Conservation (phyloP, 2,329 filamentous ascomycete species). For the Arachnomyces sp. region DNA sequence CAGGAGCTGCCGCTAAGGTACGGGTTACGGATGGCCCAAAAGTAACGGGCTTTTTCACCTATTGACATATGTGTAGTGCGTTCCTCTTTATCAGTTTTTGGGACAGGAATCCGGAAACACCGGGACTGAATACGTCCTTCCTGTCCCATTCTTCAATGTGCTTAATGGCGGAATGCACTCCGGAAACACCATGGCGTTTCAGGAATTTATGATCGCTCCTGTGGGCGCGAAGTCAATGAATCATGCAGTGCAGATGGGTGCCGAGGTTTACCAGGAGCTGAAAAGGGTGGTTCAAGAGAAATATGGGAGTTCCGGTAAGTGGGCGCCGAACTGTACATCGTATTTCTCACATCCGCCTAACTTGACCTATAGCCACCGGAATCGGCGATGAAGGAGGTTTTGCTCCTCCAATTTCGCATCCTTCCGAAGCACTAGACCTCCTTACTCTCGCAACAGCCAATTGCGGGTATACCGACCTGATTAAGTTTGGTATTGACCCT, state of each 20-base stretch:
- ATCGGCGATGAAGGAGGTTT: constrained; percentile 33
- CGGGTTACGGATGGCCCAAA: background rate
- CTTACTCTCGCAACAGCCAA: constrained; percentile 20
- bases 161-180: constrained; percentile 45
- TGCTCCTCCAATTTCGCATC: constrained; percentile 28
- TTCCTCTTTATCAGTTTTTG: constrained; percentile 53
- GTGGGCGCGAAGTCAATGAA: constrained; percentile 17
- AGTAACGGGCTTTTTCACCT: background rate
- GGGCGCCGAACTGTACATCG: background rate
- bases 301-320: constrained; percentile 21
- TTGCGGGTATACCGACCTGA: constrained; percentile 23
- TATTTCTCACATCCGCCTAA: no score
- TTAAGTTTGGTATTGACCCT: constrained; percentile 37
- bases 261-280: constrained; percentile 27
- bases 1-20: constrained; percentile 47
- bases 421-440: constrained; percentile 28
- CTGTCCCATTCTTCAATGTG: constrained; percentile 53
- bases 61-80: constrained; percentile 27
- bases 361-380: constrained; percentile 17
- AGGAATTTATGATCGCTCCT: constrained; percentile 29
- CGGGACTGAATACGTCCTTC: constrained; percentile 49
- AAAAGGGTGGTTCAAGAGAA: constrained; percentile 24
- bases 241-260: constrained; percentile 22
- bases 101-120: constrained; percentile 46
- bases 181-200: constrained; percentile 45